Conservation (phyloP, 345 rosid species). For the Abelmoschus esculentus region DNA sequence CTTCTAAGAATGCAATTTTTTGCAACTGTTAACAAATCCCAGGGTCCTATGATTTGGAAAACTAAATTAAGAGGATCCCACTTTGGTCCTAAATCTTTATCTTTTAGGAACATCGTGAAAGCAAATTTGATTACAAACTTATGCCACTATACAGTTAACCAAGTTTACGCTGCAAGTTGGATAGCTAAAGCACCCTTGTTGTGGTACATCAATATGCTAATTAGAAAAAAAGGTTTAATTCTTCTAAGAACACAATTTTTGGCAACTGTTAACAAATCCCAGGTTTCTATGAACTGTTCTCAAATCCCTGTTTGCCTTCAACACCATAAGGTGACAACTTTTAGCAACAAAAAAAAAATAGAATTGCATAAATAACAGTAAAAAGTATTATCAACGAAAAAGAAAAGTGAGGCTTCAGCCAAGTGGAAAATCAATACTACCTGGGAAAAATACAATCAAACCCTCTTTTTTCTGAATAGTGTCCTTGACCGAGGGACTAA, state of each 20-base stretch:
- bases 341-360: not conserved
- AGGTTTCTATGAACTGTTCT: not conserved
- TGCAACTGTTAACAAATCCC: not conserved
- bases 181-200: not conserved
- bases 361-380: not conserved
- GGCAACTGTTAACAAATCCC: not conserved
- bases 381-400: not conserved
- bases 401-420: not conserved
- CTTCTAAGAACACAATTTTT: not conserved
- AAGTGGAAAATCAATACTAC: constrained; percentile 27
- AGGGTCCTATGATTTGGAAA: not conserved
- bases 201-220: not conserved
- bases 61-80: not conserved
- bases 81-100: not conserved
- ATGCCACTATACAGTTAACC: not conserved
- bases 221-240: not conserved
- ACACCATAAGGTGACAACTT: not conserved
- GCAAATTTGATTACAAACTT: not conserved
- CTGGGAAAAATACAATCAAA: constrained; percentile 90
- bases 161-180: not conserved
- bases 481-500: constrained; percentile 14
- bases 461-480: constrained; percentile 63
- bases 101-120: not conserved
- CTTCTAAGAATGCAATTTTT: not conserved
- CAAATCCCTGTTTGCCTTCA: not conserved